Base-by-base conservation (phyloP, 352 stramenopile species). In the Phytophthora multivora region DNA sequence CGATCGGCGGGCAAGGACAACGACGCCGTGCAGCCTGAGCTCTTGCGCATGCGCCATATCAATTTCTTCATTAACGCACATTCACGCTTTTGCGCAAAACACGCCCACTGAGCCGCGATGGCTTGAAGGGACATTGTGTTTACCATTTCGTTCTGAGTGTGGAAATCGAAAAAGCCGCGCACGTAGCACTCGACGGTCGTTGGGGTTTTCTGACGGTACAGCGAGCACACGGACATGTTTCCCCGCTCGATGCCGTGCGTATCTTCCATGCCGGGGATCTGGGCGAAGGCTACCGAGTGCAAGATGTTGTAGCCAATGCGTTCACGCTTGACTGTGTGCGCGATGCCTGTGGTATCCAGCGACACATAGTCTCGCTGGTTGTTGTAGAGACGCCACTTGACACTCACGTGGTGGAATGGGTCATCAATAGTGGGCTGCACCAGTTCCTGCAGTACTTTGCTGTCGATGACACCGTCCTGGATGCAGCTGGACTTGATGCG, bases 21-120 rank as follows among this genome's bases (percentile, higher is more conserved):
- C 28, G 57, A 51, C 31, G 50, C 25, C 31, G 55, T 68, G 16
- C 49, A 63, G 30, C 43, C 56, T n/a, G 51, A 67, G 49, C 39
- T 66, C 39, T 70, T 77, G 38, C 52, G 77, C 69, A 71, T 73
- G 31, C 58, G 71, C 77, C 66, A 83, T 18, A 77, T 69, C 15
- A 88, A 46, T 45, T 85, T 88, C 55, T 88, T 85, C 73, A 83
- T 80, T 9, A 70, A 51, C 2, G 69, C 63, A 18, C 74, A 83
- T 8, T 79, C 50, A 12, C 31, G 23, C n/a, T 77, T 69, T 12
- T 63, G 64, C 5, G 69, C 40, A 45, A 80, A 75, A 2, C 51
- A 75, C 7, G 60, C n/a, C 48, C 74, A 75, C 26, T 79, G 68
- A 28, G 68, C 50, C 5, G 73, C 54, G 8, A 80, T 70, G 19